These are phyloP conservation scores for Aegilops longissima DNA, from an alignment of 176 grass and related monocot genomes.

Conservation along the genomic window DNA sequence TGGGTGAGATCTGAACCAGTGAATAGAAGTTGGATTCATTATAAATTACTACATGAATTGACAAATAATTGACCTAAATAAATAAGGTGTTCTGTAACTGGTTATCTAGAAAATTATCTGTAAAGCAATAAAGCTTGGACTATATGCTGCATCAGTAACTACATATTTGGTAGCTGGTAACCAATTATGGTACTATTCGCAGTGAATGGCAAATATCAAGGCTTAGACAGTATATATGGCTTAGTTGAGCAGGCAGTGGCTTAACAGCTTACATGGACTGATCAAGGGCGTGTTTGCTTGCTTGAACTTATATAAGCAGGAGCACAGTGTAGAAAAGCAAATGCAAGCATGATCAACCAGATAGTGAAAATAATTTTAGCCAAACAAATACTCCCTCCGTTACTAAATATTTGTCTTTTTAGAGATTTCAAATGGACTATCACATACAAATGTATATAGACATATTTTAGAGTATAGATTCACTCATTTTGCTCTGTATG, in stretches of 20 bases:
- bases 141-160: not conserved
- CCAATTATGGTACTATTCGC: not conserved
- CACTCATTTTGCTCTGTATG: too few relatives aligned
- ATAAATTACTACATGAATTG: not conserved
- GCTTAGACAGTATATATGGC: not conserved
- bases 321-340: slow-evolving; percentile 8
- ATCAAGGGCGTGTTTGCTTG: not conserved
- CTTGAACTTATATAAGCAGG: not conserved
- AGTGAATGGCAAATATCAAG: not conserved
- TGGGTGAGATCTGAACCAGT: not conserved
- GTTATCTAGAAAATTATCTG: not conserved
- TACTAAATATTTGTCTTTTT: too few relatives aligned
- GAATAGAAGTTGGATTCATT: not conserved
- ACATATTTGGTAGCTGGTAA: not conserved
- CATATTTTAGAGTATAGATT: too few relatives aligned
- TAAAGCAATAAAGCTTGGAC: not conserved
- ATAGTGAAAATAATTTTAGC: slow-evolving; percentile 9
- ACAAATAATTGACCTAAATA: not conserved
- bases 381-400: not conserved
- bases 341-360: not conserved
- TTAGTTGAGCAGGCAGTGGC: slow-evolving; percentile 11
- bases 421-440: too few relatives aligned
- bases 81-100: not conserved
- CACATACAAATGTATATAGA: too few relatives aligned
- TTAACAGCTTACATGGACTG: not conserved